Percentiles rank a stretch among this genome's conserved stretches.
Conservation (phyloP, 176 grass and related monocot genomes). For the Alopecurus myosuroides region DNA sequence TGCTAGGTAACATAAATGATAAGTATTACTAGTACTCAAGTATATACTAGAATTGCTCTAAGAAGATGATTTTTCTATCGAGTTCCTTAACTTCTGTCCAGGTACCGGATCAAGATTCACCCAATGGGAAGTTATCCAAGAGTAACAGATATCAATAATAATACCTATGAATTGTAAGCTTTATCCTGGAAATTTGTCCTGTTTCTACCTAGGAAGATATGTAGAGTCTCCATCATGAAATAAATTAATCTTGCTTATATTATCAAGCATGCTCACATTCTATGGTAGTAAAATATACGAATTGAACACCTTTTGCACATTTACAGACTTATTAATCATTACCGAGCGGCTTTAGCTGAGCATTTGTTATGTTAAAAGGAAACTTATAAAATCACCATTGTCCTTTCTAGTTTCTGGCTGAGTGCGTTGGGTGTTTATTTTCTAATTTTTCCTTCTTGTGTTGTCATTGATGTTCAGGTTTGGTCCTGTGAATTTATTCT, state of each 20-base stretch:
- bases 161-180: slow-evolving; percentile 94
- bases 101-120: slow-evolving; percentile 92
- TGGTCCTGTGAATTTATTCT: slow-evolving; percentile 99
- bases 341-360: not conserved
- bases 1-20: not conserved
- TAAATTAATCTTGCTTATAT: not conserved
- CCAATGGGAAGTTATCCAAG: slow-evolving; percentile 98
- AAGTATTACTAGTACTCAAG: not conserved
- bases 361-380: not conserved
- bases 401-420: not conserved
- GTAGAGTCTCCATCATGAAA: not conserved
- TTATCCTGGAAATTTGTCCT: not conserved
- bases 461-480: slow-evolving; percentile 51
- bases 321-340: not conserved
- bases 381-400: not conserved
- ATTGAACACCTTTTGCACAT: not conserved
- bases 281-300: not conserved
- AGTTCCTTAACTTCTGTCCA: slow-evolving; percentile 33
- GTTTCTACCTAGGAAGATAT: slow-evolving; percentile 12
- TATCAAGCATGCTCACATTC: not conserved
- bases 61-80: not conserved
- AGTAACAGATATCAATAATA: slow-evolving; percentile 73
- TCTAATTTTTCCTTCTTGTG: not conserved
- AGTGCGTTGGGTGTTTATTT: not conserved
- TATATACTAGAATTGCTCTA: not conserved